These are phyloP conservation scores for Leccinum rimulosum DNA, from an alignment of 768 basidiomycete genomes.

Conservation along the genomic window DNA sequence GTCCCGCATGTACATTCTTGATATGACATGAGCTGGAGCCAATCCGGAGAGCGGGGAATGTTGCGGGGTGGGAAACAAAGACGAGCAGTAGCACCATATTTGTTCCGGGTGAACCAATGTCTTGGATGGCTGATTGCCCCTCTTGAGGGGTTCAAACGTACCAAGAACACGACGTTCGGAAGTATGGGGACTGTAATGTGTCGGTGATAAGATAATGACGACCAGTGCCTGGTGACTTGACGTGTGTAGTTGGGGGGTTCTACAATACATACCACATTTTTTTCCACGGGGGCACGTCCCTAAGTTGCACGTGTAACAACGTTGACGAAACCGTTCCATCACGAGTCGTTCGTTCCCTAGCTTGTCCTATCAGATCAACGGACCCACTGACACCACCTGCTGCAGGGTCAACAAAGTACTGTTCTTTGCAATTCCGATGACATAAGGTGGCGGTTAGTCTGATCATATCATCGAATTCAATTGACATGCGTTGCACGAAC, in stretches of 20 bases:
- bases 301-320: conserved; percentile 1
- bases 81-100: not conserved
- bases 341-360: not conserved
- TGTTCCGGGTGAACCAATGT: not conserved
- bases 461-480: not conserved
- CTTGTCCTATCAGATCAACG: not conserved
- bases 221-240: not conserved
- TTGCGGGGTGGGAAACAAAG: conserved; percentile 26
- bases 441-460: not conserved
- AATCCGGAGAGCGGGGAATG: conserved; percentile 17
- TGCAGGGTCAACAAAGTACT: not conserved
- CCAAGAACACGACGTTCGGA: not conserved
- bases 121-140: not conserved
- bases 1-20: conserved; percentile 12
- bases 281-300: conserved; percentile 11
- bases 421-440: conserved; percentile 12
- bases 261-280: not conserved
- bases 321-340: not conserved
- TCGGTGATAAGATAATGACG: conserved; percentile 4
- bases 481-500: not conserved
- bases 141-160: conserved; percentile 22
- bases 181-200: conserved; percentile 2
- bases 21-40: conserved; percentile 5
- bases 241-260: not conserved
- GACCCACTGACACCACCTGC: not conserved